Base-by-base conservation (phyloP, 2,329 filamentous ascomycete species). In the Colletotrichum spinosum region DNA sequence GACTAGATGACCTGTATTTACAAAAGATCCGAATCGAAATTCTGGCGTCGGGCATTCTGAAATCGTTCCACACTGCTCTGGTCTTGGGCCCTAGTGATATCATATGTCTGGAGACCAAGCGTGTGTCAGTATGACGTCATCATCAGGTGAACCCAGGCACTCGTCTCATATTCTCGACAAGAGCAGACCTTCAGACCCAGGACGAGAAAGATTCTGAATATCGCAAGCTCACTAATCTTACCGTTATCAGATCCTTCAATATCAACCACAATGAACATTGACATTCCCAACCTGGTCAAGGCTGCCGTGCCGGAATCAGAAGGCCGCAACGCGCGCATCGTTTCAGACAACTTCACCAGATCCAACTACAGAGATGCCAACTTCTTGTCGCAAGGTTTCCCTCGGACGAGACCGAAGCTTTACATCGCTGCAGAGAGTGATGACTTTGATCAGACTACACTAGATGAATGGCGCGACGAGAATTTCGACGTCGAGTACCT, bases 401-500 rank as follows among this genome's bases (percentile, higher is more conserved):
- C 78, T 1, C 72, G 73, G 0, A 65, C 67, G 1, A 71, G 76
- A 0, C 78, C 79, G 0, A 81, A 77, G 52, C 67, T 83, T 2
- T 83, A 81, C 61, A 65, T 83, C 15, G 81, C 80, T 0, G 77
- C 78, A 3, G 81, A 83, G 50, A 72, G 69, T 41, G 77, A 80
- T 8, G 77, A 80, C 0, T 83, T 83, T 61, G 81, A 83, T 63
- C 42, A 69, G 3, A 13, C 70, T 0, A 80, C 77, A 0, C 37
- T 83, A 0, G 60, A 61, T 1, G 77, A 79, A 17, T 83, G 81
- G 81, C 72, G 70, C 17, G 75, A 74, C 10, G 81, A 83, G 60
- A 79, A 79, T 0, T 83, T 83, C 60, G 68, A 79, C 8, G 79
- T 80, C 8, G 75, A 78, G 52, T 83, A 83, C 33, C 66, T 83